Base-by-base conservation (phyloP, 78 protist genomes). In the Goniomonas avonlea region DNA sequence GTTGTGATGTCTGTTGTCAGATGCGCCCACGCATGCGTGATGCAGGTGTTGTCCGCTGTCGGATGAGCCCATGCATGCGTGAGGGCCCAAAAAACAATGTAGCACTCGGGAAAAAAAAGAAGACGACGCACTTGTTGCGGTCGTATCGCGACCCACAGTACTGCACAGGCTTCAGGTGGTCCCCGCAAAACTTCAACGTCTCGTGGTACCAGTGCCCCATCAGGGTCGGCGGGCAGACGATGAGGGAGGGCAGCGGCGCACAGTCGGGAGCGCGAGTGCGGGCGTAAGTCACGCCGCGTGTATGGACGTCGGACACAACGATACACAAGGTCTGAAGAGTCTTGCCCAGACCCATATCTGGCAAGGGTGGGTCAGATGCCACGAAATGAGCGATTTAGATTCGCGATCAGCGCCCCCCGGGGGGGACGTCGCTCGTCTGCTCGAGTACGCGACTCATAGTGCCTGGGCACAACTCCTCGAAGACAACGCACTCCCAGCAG, bases 301-400 rank as follows among this genome's bases (percentile, higher is more conserved):
- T 34, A 45, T n/a, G 27, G 21, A 25, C 17, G 27, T 38, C 39
- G 13, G 60, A 17, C 47, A 41, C 20, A 25, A 66, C 31, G 38
- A 32, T 29, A 81, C 92, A 81, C 34, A 92, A 84, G 37, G 95
- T 71, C 84, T 94, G 96, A 41, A 94, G 84, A 18, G 98, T 94
- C 88, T 96, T 96, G 4, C 99, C 99, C 23, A 96, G 90, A 15
- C 99, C 99, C 98, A 95, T 95, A 60, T 95, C 93, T 66, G 73
- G 53, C 18, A n/a, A n/a, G n/a, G n/a, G n/a, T n/a, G n/a, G n/a
- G n/a, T n/a, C 17, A 32, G 11, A 35, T 45, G 53, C 70, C n/a
- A 9, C n/a, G 31, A 9, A 59, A 11, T 17, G 8, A 9, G 66
- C 31, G 18, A 9, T 59, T 23, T 59, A 18, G 17, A 59, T 21